Conservation (phyloP, 441 rosid genomes). For the Rhodomyrtus psidioides region DNA sequence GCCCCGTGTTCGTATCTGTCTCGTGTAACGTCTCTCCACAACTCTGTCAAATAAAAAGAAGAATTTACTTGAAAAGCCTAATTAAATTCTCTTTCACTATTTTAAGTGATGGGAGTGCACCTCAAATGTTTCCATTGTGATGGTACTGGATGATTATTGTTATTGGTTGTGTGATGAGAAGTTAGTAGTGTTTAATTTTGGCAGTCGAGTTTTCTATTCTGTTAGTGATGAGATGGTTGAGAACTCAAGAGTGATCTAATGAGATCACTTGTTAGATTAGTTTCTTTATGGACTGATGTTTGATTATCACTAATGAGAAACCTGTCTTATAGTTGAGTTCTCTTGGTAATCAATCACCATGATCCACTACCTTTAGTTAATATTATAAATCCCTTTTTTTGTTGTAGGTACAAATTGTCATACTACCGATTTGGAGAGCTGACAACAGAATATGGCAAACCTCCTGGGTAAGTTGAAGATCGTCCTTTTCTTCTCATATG, state of each 20-base stretch:
- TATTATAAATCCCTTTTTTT: not conserved
- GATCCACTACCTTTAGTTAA: not conserved
- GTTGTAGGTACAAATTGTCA: constrained; percentile 77
- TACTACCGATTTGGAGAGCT: constrained; percentile 96
- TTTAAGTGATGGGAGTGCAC: not conserved
- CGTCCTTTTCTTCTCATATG: not conserved
- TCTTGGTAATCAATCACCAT: not conserved
- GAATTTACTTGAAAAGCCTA: not conserved
- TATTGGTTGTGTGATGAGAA: not conserved
- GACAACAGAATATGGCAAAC: constrained; percentile 82
- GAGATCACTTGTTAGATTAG: not conserved
- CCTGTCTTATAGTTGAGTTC: not conserved
- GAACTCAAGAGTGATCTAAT: not conserved
- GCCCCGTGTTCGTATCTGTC: not conserved
- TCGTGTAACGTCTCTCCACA: not conserved
- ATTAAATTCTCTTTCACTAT: not conserved
- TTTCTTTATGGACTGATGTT: not conserved
- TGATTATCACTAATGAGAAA: not conserved
- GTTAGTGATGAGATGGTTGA: not conserved
- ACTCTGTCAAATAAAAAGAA: not conserved
- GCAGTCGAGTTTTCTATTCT: not conserved
- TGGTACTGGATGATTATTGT: not conserved
- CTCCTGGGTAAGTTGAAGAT: constrained; percentile 60
- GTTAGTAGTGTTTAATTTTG: not conserved
- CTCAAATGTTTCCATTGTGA: not conserved